phyloP scores from a whole-genome alignment of 2,329 filamentous ascomycete genomes.

The Diaporthe vexans region DNA sequence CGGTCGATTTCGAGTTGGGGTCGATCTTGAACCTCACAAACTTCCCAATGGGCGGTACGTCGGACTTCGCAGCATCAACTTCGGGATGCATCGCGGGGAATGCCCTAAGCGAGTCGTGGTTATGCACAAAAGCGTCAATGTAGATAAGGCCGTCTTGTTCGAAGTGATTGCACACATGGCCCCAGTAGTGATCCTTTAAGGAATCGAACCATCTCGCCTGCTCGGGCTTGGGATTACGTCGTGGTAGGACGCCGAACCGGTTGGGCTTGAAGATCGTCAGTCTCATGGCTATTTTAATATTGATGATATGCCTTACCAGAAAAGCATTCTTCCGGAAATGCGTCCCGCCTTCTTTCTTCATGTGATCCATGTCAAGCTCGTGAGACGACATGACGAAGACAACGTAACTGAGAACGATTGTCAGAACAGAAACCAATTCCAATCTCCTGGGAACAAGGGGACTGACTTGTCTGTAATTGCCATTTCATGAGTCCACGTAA shows the following conservation, averaged over 20 bases:
- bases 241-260: constrained; percentile 1
- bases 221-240: constrained; percentile 1
- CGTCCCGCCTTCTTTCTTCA: constrained; percentile 5
- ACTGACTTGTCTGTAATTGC: constrained; percentile 7
- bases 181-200: constrained; percentile 1
- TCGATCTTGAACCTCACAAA: constrained; percentile 19
- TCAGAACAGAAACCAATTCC: neutral
- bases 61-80: constrained; percentile 4
- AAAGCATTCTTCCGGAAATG: constrained; percentile 8
- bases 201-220: constrained; percentile 17
- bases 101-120: neutral
- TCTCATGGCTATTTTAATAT: neutral
- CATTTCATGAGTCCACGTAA: constrained; percentile 10
- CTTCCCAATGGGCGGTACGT: constrained; percentile 1
- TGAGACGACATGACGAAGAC: neutral
- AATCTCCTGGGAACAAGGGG: too few relatives aligned
- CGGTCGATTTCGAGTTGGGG: neutral
- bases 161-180: constrained; percentile 2
- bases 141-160: constrained; percentile 4
- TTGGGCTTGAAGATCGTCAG: neutral
- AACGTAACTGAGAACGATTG: neutral
- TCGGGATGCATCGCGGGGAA: neutral
- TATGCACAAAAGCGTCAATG: constrained; percentile 2
- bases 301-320: neutral
- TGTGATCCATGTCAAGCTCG: neutral